Evolutionary conservation across 148 eudicot species (phyloP).

Genomic region (Agrostemma githago): DNA sequence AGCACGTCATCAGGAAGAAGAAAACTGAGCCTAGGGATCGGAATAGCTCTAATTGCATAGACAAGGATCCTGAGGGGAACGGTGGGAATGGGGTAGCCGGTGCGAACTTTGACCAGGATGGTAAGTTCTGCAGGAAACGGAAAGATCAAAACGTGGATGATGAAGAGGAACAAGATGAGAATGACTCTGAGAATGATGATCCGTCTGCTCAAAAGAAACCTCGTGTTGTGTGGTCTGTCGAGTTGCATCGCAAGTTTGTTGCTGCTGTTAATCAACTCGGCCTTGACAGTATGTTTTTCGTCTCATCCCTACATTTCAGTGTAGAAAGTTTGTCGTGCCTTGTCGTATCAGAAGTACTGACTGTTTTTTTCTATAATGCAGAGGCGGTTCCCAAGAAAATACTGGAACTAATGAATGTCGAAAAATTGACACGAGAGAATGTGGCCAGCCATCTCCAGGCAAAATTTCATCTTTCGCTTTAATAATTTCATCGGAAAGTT

Average conservation of each 20-base stretch:
- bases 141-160: conserved; percentile 46
- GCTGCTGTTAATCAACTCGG: conserved; percentile 68
- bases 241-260: conserved; percentile 71
- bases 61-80: conserved; percentile 35
- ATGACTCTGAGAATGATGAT: conserved; percentile 46
- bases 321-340: too few species aligned
- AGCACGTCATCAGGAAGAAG: conserved; percentile 55
- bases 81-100: conserved; percentile 27
- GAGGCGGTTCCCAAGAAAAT: conserved; percentile 77
- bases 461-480: conserved; percentile 3
- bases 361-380: conserved; percentile 21
- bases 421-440: conserved; percentile 61
- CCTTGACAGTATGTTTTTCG: conserved; percentile 47
- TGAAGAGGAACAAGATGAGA: conserved; percentile 42
- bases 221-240: conserved; percentile 70
- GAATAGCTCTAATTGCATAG: conserved; percentile 30
- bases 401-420: conserved; percentile 62
- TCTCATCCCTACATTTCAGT: too few species aligned
- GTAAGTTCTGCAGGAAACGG: conserved; percentile 37
- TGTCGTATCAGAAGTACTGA: background rate
- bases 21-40: conserved; percentile 35
- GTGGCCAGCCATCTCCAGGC: conserved; percentile 85
- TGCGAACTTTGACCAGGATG: conserved; percentile 41
- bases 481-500: background rate
- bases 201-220: conserved; percentile 54